Conservation (phyloP, 225 moss, liverwort and hornwort genomes). For the Ulota crispa region DNA sequence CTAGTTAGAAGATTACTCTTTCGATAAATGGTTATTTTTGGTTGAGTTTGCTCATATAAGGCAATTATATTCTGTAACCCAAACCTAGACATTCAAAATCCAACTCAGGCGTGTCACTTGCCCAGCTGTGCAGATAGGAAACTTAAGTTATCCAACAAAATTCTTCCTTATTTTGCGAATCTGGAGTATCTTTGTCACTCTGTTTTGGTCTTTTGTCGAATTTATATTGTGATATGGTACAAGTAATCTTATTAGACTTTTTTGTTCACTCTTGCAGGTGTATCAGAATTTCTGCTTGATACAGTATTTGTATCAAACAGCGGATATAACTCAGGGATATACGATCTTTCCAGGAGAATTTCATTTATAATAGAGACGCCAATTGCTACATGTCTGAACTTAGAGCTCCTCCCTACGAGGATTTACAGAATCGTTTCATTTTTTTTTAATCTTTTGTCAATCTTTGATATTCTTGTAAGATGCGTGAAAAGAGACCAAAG, state of each 20-base stretch:
- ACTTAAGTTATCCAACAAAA: not conserved
- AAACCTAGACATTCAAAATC: not conserved
- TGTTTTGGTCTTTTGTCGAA: not conserved
- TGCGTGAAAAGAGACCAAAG: not conserved
- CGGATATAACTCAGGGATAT: not conserved
- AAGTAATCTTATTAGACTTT: not conserved
- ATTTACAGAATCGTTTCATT: not conserved
- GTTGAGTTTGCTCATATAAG: not conserved
- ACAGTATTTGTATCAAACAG: not conserved
- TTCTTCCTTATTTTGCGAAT: not conserved
- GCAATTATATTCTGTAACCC: not conserved
- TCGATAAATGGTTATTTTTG: not conserved
- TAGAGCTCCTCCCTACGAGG: not conserved
- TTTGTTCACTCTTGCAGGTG: constrained; percentile 12
- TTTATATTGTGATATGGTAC: not conserved
- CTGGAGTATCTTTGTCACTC: not conserved
- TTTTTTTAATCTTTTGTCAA: not conserved
- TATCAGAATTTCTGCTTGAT: not conserved
- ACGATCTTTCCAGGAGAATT: not conserved
- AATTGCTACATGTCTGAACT: not conserved
- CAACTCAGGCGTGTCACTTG: not conserved
- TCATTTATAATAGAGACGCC: not conserved
- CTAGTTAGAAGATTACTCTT: not conserved
- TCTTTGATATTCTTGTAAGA: not conserved
- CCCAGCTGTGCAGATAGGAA: not conserved